Evolutionary conservation across 2,329 filamentous ascomycete genomes (phyloP).

Genomic region (Colletotrichum aenigma): DNA sequence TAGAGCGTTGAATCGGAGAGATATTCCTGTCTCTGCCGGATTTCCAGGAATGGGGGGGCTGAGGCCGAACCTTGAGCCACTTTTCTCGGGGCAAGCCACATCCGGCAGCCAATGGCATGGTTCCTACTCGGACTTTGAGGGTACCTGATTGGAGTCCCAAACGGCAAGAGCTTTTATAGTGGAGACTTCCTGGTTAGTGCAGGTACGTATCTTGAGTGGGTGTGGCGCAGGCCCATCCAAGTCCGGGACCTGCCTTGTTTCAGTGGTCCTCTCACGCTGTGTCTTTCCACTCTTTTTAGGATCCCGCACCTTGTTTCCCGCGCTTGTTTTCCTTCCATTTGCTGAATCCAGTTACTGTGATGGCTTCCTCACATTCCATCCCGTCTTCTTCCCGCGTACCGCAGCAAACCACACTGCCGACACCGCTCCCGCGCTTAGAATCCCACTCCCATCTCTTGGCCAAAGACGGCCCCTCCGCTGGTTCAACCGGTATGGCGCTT

Average conservation of each 20-base stretch:
- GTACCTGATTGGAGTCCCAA: not conserved
- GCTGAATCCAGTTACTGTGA: not conserved
- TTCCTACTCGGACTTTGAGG: not conserved
- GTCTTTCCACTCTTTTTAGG: not conserved
- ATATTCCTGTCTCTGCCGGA: not conserved
- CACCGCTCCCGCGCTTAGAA: not conserved
- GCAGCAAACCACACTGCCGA: constrained; percentile 7
- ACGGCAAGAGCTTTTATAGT: not conserved
- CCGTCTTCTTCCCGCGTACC: not conserved
- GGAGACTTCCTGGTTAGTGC: not conserved
- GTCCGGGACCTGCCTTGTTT: not conserved
- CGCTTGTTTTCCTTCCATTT: not conserved
- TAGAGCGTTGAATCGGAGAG: not conserved
- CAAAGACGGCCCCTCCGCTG: not conserved
- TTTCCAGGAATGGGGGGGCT: not conserved
- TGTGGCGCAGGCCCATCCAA: constrained; percentile 7
- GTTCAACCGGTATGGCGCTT: not conserved
- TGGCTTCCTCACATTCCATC: not conserved
- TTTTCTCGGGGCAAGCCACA: not conserved
- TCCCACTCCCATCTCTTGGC: not conserved
- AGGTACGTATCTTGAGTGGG: not conserved
- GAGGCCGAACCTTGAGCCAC: not conserved
- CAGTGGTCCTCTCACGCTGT: not conserved
- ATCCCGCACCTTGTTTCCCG: not conserved
- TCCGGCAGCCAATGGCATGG: not conserved